phyloP scores from a whole-genome alignment of 257 asterid species.

The Solanum chaucha region DNA sequence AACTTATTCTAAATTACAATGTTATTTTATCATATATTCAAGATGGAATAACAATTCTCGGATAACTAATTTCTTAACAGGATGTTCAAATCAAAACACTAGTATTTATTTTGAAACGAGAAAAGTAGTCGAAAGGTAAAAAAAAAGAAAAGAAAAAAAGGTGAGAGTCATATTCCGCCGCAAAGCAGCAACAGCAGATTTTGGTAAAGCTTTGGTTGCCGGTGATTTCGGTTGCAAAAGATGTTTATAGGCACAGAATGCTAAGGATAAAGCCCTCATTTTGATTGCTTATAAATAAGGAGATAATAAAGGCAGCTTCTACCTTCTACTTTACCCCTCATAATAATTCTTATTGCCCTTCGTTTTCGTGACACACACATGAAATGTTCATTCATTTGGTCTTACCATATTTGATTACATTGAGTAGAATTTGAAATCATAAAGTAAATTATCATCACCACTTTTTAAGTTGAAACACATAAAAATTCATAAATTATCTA shows the following conservation, averaged over 20 bases:
- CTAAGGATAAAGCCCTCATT: background rate
- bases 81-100: background rate
- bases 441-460: no score
- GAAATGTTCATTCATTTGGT: background rate
- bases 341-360: background rate
- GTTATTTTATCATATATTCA: no score
- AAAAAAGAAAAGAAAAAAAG: background rate
- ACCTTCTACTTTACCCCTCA: background rate
- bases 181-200: background rate
- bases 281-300: background rate
- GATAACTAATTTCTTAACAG: background rate
- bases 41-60: no score
- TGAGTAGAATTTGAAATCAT: no score
- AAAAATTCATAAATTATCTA: no score
- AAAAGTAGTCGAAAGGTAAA: no score
- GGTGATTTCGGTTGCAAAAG: background rate
- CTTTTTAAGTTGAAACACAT: no score
- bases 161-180: background rate
- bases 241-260: background rate
- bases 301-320: background rate
- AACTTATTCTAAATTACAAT: no score
- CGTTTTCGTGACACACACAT: background rate
- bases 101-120: no score
- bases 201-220: background rate
- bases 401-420: background rate